These are phyloP conservation scores for Whalleya microplaca DNA, from an alignment of 2,329 filamentous ascomycete genomes.

Conservation along the genomic window DNA sequence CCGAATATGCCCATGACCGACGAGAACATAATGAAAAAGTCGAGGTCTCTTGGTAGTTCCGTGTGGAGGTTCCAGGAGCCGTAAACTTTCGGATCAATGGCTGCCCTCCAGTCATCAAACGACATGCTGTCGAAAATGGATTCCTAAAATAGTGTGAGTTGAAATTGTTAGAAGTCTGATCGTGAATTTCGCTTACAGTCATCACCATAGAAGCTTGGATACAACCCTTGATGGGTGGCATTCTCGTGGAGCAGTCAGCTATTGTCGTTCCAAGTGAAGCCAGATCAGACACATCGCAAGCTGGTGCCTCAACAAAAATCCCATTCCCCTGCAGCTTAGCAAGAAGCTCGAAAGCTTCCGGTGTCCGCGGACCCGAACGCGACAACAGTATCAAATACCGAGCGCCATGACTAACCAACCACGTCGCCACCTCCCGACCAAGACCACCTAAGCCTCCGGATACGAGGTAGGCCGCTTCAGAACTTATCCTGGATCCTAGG, in stretches of 20 bases:
- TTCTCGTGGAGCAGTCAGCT: background rate
- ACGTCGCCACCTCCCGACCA: conserved; percentile 38
- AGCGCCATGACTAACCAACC: conserved; percentile 42
- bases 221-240: conserved; percentile 38
- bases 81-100: conserved; percentile 44
- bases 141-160: conserved; percentile 28
- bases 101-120: conserved; percentile 41
- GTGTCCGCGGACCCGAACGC: conserved; percentile 28
- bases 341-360: conserved; percentile 13
- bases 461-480: conserved; percentile 38
- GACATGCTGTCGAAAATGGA: conserved; percentile 44
- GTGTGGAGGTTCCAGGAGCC: conserved; percentile 40
- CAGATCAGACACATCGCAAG: conserved; percentile 9
- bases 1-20: conserved; percentile 42
- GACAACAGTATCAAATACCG: conserved; percentile 41
- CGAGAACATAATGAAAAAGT: conserved; percentile 48
- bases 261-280: background rate
- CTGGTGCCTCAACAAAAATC: conserved; percentile 6
- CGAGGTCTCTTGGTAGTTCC: conserved; percentile 36
- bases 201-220: conserved; percentile 39
- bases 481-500: too few species aligned
- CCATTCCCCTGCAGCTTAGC: background rate
- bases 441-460: conserved; percentile 46
- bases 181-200: conserved; percentile 28
- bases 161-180: too few species aligned